A percentile compares a stretch with the other conserved stretches of the same genome.
phyloP scores from a whole-genome alignment of 2,329 filamentous ascomycete genomes.

The Fusarium sp. region DNA sequence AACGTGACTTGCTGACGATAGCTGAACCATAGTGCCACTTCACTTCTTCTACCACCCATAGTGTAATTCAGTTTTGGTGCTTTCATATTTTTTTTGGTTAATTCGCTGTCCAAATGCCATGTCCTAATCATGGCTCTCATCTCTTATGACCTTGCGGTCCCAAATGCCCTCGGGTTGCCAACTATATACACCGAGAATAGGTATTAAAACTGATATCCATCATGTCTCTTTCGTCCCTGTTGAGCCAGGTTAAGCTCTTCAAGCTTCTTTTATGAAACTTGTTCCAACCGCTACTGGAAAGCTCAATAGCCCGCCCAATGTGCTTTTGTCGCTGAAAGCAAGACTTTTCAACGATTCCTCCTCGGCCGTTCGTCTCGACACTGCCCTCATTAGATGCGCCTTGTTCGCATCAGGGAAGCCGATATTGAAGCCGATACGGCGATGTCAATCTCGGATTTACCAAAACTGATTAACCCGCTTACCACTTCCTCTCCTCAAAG shows the following conservation, averaged over 20 bases:
- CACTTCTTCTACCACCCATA: neutral
- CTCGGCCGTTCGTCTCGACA: conserved; percentile 2
- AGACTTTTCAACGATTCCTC: conserved; percentile 7
- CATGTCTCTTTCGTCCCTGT: conserved; percentile 26
- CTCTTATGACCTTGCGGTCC: conserved; percentile 33
- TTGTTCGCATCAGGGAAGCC: conserved; percentile 5
- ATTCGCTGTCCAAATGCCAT: conserved; percentile 39
- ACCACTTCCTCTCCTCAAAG: conserved; percentile 67
- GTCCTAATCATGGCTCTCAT: conserved; percentile 28
- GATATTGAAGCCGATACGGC: conserved; percentile 1
- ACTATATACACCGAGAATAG: conserved; percentile 45
- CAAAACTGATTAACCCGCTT: conserved; percentile 29
- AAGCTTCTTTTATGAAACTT: neutral
- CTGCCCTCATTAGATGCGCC: conserved; percentile 20
- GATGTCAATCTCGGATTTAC: conserved; percentile 15
- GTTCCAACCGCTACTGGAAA: neutral
- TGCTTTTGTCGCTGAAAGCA: neutral
- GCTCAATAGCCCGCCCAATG: neutral
- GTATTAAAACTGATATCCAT: conserved; percentile 45
- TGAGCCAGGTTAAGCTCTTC: conserved; percentile 4
- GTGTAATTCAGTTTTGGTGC: neutral
- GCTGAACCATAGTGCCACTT: neutral
- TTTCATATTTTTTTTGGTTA: conserved; percentile 19
- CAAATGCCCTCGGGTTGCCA: conserved; percentile 33
- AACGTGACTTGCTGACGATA: conserved; percentile 19